phyloP scores from a whole-genome alignment of 331 rosid species.

The Pyrus hybrid region DNA sequence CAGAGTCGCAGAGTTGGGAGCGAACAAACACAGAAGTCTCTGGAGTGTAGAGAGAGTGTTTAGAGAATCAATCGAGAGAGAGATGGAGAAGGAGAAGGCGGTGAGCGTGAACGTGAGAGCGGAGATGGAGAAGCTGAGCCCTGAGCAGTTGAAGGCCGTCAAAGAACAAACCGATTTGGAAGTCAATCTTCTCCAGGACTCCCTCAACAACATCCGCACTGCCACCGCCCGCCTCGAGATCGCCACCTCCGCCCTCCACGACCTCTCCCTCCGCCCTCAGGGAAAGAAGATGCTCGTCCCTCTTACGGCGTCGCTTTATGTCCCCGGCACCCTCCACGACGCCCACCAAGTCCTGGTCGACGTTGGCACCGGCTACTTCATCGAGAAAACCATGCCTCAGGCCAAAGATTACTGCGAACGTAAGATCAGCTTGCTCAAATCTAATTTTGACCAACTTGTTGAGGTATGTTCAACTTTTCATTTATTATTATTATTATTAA shows the following conservation, averaged over 20 bases:
- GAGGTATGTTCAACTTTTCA: conserved; percentile 33
- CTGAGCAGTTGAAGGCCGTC: conserved; percentile 72
- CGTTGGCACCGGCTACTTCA: conserved; percentile 96
- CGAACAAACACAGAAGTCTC: too few species aligned
- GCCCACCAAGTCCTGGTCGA: conserved; percentile 66
- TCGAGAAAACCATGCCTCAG: conserved; percentile 85
- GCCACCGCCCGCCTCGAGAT: conserved; percentile 85
- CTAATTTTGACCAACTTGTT: conserved; percentile 87
- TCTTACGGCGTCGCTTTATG: conserved; percentile 92
- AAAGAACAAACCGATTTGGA: conserved; percentile 85
- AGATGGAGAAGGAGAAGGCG: neutral
- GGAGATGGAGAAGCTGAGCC: conserved; percentile 69
- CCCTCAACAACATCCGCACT: conserved; percentile 79
- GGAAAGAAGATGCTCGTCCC: conserved; percentile 81
- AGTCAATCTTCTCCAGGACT: conserved; percentile 79
- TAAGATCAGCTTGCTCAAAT: conserved; percentile 75
- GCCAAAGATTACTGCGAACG: conserved; percentile 89
- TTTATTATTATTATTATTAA: neutral
- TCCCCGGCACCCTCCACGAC: conserved; percentile 74
- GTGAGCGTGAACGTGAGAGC: conserved; percentile 17
- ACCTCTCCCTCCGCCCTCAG: conserved; percentile 75
- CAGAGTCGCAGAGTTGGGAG: too few species aligned
- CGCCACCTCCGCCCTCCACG: conserved; percentile 71
- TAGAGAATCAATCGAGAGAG: too few species aligned
- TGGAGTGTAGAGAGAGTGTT: too few species aligned